Evolutionary conservation across 2,329 filamentous ascomycete species (phyloP).

Genomic region (Aureobasidium subglaciale): DNA sequence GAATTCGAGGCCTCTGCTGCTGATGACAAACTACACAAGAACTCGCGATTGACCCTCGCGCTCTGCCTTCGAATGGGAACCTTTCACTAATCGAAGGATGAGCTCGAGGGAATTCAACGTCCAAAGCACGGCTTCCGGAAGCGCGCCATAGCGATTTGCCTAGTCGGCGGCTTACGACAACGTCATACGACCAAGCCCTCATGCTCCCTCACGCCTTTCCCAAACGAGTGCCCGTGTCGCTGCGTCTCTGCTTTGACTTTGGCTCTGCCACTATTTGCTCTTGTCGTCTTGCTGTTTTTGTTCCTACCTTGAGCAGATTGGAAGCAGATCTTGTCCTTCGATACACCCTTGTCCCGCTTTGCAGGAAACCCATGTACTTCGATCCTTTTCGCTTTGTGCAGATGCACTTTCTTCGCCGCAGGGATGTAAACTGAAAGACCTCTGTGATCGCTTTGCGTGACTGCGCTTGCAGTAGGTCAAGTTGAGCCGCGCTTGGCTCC

Average conservation of each 20-base stretch:
- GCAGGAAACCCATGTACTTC: not conserved
- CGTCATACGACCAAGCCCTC: conserved; percentile 11
- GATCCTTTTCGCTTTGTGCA: not conserved
- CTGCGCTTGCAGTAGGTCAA: not conserved
- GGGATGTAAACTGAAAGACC: not conserved
- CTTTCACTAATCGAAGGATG: conserved; percentile 14
- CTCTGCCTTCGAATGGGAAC: not conserved
- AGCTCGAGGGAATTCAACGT: conserved; percentile 9
- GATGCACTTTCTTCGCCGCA: not conserved
- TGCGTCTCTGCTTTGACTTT: conserved; percentile 3
- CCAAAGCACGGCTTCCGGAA: conserved; percentile 9
- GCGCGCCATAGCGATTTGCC: not conserved
- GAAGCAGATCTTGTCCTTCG: not conserved
- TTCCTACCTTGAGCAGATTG: not conserved
- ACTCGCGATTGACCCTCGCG: not conserved
- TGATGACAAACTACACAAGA: conserved; percentile 8
- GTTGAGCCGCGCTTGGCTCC: conserved; percentile 11
- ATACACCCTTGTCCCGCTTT: not conserved
- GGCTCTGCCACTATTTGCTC: not conserved
- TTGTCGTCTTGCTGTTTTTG: not conserved
- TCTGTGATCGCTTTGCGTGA: not conserved
- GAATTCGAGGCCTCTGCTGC: not conserved
- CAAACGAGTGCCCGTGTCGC: not conserved
- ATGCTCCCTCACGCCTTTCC: not conserved
- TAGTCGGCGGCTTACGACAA: not conserved